Base-by-base conservation (phyloP, 306 rosid species). In the Prunus davidiana region DNA sequence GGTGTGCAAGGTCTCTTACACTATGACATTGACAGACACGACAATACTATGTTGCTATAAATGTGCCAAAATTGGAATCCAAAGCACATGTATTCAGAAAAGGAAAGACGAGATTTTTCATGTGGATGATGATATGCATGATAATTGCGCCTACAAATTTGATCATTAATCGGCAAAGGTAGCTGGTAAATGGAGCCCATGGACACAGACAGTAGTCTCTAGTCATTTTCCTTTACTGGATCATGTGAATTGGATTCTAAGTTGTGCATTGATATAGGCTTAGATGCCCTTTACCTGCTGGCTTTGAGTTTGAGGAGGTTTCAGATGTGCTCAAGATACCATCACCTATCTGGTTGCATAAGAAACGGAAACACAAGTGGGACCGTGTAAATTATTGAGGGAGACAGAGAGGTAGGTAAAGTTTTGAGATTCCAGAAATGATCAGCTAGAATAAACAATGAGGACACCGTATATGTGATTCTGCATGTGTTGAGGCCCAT, bases 271-370 rank as follows among this genome's bases (percentile, higher is more conserved):
- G 16, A 38, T 64, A 19, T 64, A 64, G 27, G 18, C 56, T 16
- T 5, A 51, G 56, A 51, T 34, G 43, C 43, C 43, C 43, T 38
- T 38, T 38, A 38, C 43, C 43, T 52, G 57, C 57, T 5, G 57
- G 16, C 69, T 64, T 64, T 64, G 19, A 46, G 60, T 25, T 69
- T 49, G 41, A 69, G 72, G 52, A 67, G 20, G 41, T 7, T 68
- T 46, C 22, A 68, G 9, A 15, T 8, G 61, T 27, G 34, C 43
- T 27, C 16, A 18, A 49, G 58, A 30, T 25, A 24, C 16, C 9
- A 46, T 12, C 38, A 68, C 9, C 38, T 28, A 5, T 68, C 18
- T 49, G 25, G 15, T 49, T 69, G 11, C 38, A 69, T 49, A 8
- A 15, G 73, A 69, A 27, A 3, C 24, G 8, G 60, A 69, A 25